Base-by-base conservation (phyloP, 164 flowering plant species). In the Chloranthus sessilifolius region DNA sequence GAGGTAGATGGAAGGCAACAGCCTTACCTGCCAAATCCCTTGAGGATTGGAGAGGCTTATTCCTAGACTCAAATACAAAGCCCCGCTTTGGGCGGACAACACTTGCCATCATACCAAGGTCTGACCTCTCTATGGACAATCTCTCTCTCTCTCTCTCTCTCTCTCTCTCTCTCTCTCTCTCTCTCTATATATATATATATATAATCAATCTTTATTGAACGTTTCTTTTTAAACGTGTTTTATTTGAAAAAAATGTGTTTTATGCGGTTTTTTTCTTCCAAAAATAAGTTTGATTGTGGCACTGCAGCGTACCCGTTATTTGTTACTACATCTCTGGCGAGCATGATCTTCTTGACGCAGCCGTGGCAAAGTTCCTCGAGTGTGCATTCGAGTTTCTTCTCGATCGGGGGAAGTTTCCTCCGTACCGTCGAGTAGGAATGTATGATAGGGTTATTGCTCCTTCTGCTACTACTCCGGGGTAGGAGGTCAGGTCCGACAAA, bases 361-460 rank as follows among this genome's bases (percentile, higher is more conserved):
- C 97, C 97, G 47, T 59, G 45, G 47, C 70, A 75, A 37, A 89
- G 58, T 53, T 89, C 92, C 61, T 89, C 97, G 0, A 85, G 65
- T 2, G 95, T 70, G 76, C 95, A 88, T 39, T 81, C 81, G 5
- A 88, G 81, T 42, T 56, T 53, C 71, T 65, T 75, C 64, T 80
- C 82, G 2, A 74, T 45, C 0, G 87, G 73, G 0, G 67, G 72
- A 0, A 83, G 79, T 43, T 74, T 78, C 20, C 41, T 52, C 47
- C 60, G 5, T 0, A 54, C 70, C 0, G 69, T 51, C 0, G 88
- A 67, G 34, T 67, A 69, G 0, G 95, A 83, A 49, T 60, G 81
- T 43, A 78, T 47, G 41, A 87, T 83, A 4, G 81, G 80, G 0
- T 65, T 66, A 17, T 64, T 47, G 48, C 68, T 71, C 49, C 67